Evolutionary conservation across 129 eudicot genomes (phyloP).

Genomic region (Solidago caesia): DNA sequence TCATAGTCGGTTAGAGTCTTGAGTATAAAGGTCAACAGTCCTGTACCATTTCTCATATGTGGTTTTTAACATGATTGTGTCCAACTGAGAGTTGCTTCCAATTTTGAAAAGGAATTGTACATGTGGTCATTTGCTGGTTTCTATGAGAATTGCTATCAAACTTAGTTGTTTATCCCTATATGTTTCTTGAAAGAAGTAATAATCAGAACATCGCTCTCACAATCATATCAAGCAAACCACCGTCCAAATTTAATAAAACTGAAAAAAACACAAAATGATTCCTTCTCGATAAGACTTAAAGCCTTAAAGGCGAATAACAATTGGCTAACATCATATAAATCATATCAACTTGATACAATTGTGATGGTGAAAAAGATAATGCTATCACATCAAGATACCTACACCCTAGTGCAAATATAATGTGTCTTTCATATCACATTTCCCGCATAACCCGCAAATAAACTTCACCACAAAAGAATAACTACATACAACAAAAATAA

Average conservation of each 20-base stretch:
- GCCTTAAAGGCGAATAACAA: slow-evolving; percentile 16
- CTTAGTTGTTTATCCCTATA: neutral
- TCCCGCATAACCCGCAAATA: neutral
- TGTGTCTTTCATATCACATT: neutral
- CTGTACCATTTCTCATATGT: too few relatives aligned
- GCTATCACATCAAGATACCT: too few relatives aligned
- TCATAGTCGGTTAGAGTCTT: too few relatives aligned
- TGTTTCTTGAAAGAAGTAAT: neutral
- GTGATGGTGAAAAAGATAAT: too few relatives aligned
- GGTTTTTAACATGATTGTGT: too few relatives aligned
- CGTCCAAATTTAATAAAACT: neutral
- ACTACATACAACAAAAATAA: neutral
- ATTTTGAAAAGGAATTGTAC: too few relatives aligned
- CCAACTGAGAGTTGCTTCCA: too few relatives aligned
- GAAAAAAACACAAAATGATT: neutral
- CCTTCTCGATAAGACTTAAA: slow-evolving; percentile 5
- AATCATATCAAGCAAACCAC: slow-evolving; percentile 15
- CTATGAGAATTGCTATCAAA: too few relatives aligned
- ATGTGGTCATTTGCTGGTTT: too few relatives aligned
- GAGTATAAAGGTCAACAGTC: too few relatives aligned
- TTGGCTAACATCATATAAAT: neutral
- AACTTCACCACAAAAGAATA: neutral
- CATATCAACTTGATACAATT: neutral
- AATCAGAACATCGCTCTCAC: neutral
- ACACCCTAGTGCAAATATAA: neutral